Percentiles rank a stretch among this genome's conserved stretches.
Evolutionary conservation across 768 basidiomycete genomes (phyloP).

Genomic region (Stropharia rugosoannulata): DNA sequence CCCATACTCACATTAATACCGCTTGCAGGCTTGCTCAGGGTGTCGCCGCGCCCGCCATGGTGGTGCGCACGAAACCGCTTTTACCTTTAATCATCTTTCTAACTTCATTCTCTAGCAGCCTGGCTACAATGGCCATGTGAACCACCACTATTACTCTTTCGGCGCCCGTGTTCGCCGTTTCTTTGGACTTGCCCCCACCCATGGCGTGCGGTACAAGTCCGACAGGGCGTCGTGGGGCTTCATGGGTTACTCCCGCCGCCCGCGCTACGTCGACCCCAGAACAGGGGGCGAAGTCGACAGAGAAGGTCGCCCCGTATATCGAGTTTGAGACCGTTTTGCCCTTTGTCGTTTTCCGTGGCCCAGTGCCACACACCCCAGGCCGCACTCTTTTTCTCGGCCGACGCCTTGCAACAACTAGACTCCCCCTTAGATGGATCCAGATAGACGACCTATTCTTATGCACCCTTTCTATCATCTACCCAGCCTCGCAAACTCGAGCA

Average conservation of each 20-base stretch:
- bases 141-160: slow-evolving; percentile 31
- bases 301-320: slow-evolving; percentile 52
- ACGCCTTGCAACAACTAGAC: neutral
- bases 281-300: slow-evolving; percentile 55
- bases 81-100: neutral
- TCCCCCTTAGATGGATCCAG: too few relatives aligned
- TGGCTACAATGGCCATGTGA: slow-evolving; percentile 22
- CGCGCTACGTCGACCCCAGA: slow-evolving; percentile 46
- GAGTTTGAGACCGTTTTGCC: slow-evolving; percentile 29
- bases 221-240: slow-evolving; percentile 53
- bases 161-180: slow-evolving; percentile 51
- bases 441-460: too few relatives aligned
- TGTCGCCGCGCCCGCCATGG: slow-evolving; percentile 23
- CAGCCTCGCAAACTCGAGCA: too few relatives aligned
- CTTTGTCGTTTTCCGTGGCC: neutral
- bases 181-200: slow-evolving; percentile 46
- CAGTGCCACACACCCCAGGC: slow-evolving; percentile 1
- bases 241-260: slow-evolving; percentile 50
- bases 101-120: slow-evolving; percentile 24
- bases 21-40: slow-evolving; percentile 23
- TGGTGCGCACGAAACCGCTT: slow-evolving; percentile 20
- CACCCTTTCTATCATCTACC: too few relatives aligned
- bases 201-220: slow-evolving; percentile 41
- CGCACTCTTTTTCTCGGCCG: neutral
- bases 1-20: slow-evolving; percentile 6